Conservation (phyloP, 2,329 filamentous ascomycete species). For the Trichoderma afroharzianum region DNA sequence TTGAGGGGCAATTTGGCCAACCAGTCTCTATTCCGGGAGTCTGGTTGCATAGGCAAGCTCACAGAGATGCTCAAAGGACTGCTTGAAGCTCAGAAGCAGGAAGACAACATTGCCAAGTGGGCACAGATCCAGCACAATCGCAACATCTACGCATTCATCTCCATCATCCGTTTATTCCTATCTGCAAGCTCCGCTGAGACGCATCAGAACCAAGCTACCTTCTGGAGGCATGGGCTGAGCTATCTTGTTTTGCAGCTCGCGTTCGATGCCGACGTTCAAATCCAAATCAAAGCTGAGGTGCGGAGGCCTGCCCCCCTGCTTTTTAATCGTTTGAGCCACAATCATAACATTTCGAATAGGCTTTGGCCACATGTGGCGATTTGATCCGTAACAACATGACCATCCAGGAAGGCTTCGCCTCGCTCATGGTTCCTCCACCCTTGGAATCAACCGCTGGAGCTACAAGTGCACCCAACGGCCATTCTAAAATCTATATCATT, state of each 20-base stretch:
- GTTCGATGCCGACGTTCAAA: constrained; percentile 69
- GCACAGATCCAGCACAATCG: constrained; percentile 75
- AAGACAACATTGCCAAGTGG: constrained; percentile 66
- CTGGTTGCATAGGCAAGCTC: constrained; percentile 72
- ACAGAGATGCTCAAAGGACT: constrained; percentile 63
- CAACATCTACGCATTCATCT: constrained; percentile 86
- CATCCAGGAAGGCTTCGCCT: constrained; percentile 85
- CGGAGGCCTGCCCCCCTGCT: constrained; percentile 22
- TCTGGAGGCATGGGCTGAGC: constrained; percentile 78
- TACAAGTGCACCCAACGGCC: constrained; percentile 47
- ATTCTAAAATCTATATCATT: constrained; percentile 76
- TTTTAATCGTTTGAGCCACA: background rate
- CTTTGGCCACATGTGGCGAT: constrained; percentile 80
- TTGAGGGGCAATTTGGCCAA: constrained; percentile 85
- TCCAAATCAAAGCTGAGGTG: constrained; percentile 79
- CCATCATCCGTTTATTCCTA: constrained; percentile 82
- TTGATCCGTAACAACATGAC: constrained; percentile 76
- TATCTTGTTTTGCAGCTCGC: constrained; percentile 77
- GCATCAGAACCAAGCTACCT: constrained; percentile 76
- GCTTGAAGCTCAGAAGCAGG: constrained; percentile 50
- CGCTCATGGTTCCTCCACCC: constrained; percentile 70
- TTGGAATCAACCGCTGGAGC: constrained; percentile 30
- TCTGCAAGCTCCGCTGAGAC: constrained; percentile 76
- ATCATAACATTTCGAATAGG: constrained; percentile 43
- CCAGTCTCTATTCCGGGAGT: constrained; percentile 90